Evolutionary conservation across 164 flowering plant species (phyloP).

Genomic region (Macadamia tetraphylla): DNA sequence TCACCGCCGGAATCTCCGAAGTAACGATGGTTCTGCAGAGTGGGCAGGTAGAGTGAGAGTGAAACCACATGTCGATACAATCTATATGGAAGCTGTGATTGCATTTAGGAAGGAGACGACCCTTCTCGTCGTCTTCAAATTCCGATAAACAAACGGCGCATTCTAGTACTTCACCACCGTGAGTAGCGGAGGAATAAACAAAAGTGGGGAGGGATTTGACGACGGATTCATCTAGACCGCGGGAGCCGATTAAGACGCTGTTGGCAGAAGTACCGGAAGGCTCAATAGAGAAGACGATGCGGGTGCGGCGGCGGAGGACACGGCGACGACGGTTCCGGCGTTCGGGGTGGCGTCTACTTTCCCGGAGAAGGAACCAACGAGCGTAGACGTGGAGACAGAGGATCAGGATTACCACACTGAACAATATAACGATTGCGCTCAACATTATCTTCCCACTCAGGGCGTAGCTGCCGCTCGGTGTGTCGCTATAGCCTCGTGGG

Average conservation of each 20-base stretch:
- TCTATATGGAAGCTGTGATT: constrained; percentile 52
- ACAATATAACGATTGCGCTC: constrained; percentile 40
- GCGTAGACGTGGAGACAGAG: constrained; percentile 59
- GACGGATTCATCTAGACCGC: constrained; percentile 47
- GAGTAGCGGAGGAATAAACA: constrained; percentile 20
- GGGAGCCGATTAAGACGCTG: constrained; percentile 1
- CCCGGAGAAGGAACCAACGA: constrained; percentile 47
- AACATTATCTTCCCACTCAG: constrained; percentile 60
- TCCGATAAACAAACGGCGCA: constrained; percentile 71
- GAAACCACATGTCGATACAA: constrained; percentile 81
- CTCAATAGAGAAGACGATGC: constrained; percentile 37
- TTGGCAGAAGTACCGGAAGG: constrained; percentile 6
- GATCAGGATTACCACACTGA: constrained; percentile 47
- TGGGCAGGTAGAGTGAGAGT: constrained; percentile 67
- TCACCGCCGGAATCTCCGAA: background rate
- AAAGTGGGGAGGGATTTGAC: constrained; percentile 50
- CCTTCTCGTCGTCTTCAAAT: constrained; percentile 45
- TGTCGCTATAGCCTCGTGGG: too few relatives aligned
- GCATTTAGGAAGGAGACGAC: constrained; percentile 51
- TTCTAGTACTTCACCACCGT: constrained; percentile 26
- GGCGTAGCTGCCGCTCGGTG: constrained; percentile 19
- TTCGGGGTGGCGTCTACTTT: constrained; percentile 27
- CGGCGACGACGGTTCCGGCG: background rate
- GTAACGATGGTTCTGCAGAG: constrained; percentile 51
- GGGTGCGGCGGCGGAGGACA: constrained; percentile 23